phyloP scores from a whole-genome alignment of 306 rosid species.

The Rosa persica region DNA sequence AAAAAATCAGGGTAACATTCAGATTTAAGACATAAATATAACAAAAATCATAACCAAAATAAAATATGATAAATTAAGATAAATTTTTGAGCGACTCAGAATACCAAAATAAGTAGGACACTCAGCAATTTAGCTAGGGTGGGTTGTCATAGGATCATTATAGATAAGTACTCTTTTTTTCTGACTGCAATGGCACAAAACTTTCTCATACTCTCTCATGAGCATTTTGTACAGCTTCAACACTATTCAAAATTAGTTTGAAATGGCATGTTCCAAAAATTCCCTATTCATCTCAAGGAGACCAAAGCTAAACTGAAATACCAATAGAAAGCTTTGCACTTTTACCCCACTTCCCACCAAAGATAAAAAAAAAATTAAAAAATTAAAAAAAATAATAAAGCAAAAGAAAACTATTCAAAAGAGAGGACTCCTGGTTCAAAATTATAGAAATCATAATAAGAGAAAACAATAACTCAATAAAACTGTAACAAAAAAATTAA shows the following conservation, averaged over 20 bases:
- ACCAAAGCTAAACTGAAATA: not conserved
- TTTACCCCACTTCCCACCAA: not conserved
- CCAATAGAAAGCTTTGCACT: not conserved
- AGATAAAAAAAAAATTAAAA: no score
- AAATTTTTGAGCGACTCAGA: not conserved
- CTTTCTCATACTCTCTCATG: not conserved
- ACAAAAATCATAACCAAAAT: not conserved
- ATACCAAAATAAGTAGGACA: not conserved
- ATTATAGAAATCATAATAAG: not conserved
- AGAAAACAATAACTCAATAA: not conserved
- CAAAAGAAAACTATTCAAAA: not conserved
- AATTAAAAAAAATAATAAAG: no score
- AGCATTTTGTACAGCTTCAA: not conserved
- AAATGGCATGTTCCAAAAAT: not conserved
- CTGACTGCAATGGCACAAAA: not conserved
- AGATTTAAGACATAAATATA: not conserved
- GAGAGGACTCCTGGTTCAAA: not conserved
- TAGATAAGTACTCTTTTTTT: not conserved
- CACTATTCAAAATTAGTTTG: not conserved
- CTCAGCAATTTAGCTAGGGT: not conserved
- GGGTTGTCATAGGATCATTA: not conserved
- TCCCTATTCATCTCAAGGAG: not conserved
- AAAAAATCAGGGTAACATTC: conserved; percentile 27
- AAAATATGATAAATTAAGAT: not conserved
- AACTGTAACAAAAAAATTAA: not conserved